A percentile compares a stretch with the other conserved stretches of the same genome.
phyloP scores from a whole-genome alignment of 352 stramenopile genomes.

The Pythium aristosporum region DNA sequence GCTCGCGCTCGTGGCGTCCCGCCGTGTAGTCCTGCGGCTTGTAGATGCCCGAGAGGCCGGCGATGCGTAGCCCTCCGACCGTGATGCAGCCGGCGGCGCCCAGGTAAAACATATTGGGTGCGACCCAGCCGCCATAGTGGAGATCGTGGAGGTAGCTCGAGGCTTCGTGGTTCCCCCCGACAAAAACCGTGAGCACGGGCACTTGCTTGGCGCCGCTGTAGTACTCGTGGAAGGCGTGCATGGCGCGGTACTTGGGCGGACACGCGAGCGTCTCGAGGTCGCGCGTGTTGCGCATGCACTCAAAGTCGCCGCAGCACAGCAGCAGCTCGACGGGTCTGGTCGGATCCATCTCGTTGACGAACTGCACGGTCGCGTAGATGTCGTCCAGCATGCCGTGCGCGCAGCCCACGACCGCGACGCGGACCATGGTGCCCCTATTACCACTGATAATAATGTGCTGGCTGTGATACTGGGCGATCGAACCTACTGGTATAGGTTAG shows the following conservation, averaged over 20 bases:
- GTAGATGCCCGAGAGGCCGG: constrained; percentile 98
- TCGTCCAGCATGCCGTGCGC: constrained; percentile 97
- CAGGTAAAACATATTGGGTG: constrained; percentile 99
- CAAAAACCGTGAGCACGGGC: constrained; percentile 96
- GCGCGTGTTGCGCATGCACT: constrained; percentile 94
- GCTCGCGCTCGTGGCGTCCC: constrained; percentile 87
- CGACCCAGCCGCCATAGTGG: constrained; percentile 97
- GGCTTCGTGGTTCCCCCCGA: constrained; percentile 99
- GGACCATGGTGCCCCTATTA: constrained; percentile 33
- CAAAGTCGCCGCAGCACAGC: constrained; percentile 98
- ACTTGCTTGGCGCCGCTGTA: constrained; percentile 92
- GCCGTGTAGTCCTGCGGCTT: constrained; percentile 91
- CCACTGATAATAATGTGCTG: too few species aligned
- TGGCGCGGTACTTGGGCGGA: constrained; percentile 94
- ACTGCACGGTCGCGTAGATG: constrained; percentile 95
- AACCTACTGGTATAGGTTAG: not conserved
- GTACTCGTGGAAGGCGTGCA: constrained; percentile 95
- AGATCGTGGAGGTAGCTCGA: constrained; percentile 97
- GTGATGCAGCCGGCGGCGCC: constrained; percentile 93
- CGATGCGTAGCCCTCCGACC: constrained; percentile 93
- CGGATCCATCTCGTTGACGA: constrained; percentile 87
- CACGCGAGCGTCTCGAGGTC: constrained; percentile 95
- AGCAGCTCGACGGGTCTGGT: constrained; percentile 91
- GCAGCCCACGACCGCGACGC: constrained; percentile 96
- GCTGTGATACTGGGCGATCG: not conserved